phyloP scores from a whole-genome alignment of 225 moss, liverwort and hornwort genomes.

The Anthoceros angustus region DNA sequence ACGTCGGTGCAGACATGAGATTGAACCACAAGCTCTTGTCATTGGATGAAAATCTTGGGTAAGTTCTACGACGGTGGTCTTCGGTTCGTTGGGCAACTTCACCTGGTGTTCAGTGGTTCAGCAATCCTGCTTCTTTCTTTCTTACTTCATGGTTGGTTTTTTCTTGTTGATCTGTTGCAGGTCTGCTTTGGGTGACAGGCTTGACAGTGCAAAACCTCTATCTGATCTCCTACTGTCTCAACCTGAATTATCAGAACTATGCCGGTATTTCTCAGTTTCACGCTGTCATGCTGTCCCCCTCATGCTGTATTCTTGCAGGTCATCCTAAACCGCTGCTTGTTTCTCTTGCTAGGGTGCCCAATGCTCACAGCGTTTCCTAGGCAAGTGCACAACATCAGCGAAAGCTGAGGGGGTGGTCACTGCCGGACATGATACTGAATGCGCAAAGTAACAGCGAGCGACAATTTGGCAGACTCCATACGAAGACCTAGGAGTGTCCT shows the following conservation, averaged over 20 bases:
- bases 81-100: too few relatives aligned
- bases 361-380: not conserved
- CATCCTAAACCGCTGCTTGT: not conserved
- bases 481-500: too few relatives aligned
- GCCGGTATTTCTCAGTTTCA: not conserved
- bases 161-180: not conserved
- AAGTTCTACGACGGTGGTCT: constrained; percentile 10
- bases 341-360: not conserved
- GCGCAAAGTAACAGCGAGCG: too few relatives aligned
- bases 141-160: too few relatives aligned
- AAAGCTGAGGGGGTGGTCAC: too few relatives aligned
- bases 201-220: not conserved
- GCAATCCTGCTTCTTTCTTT: too few relatives aligned
- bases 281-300: not conserved
- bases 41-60: constrained; percentile 58
- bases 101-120: too few relatives aligned
- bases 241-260: constrained; percentile 2
- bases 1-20: constrained; percentile 40
- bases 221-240: not conserved
- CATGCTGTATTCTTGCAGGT: not conserved
- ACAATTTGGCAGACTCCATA: too few relatives aligned
- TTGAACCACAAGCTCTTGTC: constrained; percentile 82
- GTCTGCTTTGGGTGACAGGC: not conserved
- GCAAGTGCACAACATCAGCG: too few relatives aligned
- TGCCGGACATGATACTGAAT: too few relatives aligned